Evolutionary conservation across 2,329 filamentous ascomycete species (phyloP).

Genomic region (Paecilomyces sp.): DNA sequence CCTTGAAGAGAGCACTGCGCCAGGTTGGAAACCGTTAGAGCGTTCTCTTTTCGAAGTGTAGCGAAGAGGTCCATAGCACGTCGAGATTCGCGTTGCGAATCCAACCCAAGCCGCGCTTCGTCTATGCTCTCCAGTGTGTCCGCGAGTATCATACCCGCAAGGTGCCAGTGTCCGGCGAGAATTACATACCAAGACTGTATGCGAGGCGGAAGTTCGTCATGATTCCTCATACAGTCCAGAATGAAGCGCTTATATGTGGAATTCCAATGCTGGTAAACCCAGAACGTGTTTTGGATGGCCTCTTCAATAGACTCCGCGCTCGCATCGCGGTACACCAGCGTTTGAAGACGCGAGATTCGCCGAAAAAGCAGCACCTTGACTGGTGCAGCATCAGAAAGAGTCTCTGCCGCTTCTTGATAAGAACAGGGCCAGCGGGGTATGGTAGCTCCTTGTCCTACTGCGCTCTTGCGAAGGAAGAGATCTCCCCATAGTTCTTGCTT

Average conservation of each 20-base stretch:
- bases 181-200: slow-evolving; percentile 56
- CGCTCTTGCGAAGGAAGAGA: slow-evolving; percentile 20
- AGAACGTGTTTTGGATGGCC: slow-evolving; percentile 31
- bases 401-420: slow-evolving; percentile 42
- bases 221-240: slow-evolving; percentile 44
- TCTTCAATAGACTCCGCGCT: slow-evolving; percentile 42
- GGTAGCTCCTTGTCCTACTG: slow-evolving; percentile 1
- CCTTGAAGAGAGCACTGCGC: slow-evolving; percentile 41
- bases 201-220: slow-evolving; percentile 44
- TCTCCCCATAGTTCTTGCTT: slow-evolving; percentile 33
- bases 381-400: slow-evolving; percentile 47
- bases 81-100: slow-evolving; percentile 18
- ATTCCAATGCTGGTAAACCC: slow-evolving; percentile 52
- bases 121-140: slow-evolving; percentile 49
- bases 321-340: slow-evolving; percentile 38
- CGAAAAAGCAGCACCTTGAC: slow-evolving; percentile 55
- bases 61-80: slow-evolving; percentile 26
- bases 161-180: slow-evolving; percentile 52
- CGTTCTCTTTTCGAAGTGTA: slow-evolving; percentile 38
- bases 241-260: slow-evolving; percentile 46
- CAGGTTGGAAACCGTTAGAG: slow-evolving; percentile 42
- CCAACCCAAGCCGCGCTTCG: slow-evolving; percentile 15
- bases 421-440: slow-evolving; percentile 47
- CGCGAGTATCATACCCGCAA: slow-evolving; percentile 49
- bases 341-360: slow-evolving; percentile 49